Evolutionary conservation across 495 filamentous ascomycete species (phyloP), one percentile per base, ranked within the genome.

Genomic region (Aspergillus carlsbadensis): DNA sequence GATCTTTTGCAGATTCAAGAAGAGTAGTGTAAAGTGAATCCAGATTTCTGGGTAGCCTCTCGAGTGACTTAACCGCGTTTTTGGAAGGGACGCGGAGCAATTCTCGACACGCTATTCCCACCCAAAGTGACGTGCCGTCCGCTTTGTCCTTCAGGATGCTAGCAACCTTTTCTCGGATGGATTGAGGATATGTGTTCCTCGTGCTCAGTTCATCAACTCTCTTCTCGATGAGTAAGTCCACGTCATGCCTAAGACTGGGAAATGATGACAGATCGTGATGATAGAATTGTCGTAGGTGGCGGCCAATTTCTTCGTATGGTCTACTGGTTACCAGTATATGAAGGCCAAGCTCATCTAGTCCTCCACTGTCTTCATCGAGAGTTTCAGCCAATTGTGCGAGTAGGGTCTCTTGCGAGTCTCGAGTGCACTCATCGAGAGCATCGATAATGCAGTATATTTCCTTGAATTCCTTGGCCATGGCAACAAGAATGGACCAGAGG

Each of bases 51-150:
- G 64, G 61, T 17, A 57, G 29, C 31, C 15, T 52, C 42, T 46
- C 40, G 6, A 66, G 51, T 34, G 35, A 56, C 21, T 55, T 35
- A 22, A 61, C 50, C 0, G 56, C 61, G 20, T 57, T 18, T 40
- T 52, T 42, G 17, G 64, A 54, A 11, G 21, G 54, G 10, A 57
- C 34, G 17, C 18, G 5, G 11, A 6, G 40, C 50, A 67, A 43
- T 42, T 64, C 49, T 3, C 37, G n/a, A 45, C 59, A 60, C 2
- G 56, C 67, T 39, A 67, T 59, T 13, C 56, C 65, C 21, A 70
- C 58, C 67, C 65, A 70, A n/a, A 67, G 58, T 41, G 67, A 70
- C 18, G 65, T 70, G 20, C 62, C 67, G 26, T 70, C 64, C n/a
- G 65, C 62, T 40, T 67, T 67, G 11, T 64, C 59, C 35, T 58